Evolutionary conservation across 257 asterid genomes (phyloP), one percentile per base, ranked within the genome.

Genomic region (Cinchona pubescens): DNA sequence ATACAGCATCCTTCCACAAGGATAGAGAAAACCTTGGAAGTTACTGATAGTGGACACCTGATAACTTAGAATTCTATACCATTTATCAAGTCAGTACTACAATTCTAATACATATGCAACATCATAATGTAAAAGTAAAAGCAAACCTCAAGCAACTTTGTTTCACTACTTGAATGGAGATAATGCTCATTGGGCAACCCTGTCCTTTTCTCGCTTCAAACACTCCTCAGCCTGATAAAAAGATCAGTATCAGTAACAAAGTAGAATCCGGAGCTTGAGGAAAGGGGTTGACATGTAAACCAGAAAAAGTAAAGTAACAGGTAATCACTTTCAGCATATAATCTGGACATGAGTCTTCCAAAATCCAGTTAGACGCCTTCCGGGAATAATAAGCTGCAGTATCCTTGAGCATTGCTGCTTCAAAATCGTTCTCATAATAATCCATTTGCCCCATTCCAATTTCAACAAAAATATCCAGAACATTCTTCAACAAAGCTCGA

Each of bases 331-430:
- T 91, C 84, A 89, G 69, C 98, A 92, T 87, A 87, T 95, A 95
- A 82, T 92, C 99, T 30, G 99, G 99, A 82, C 99, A 95, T 9
- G 99, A 92, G 89, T 95, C 98, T 61, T 95, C 99, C 66, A 93
- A 75, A 74, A 95, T 95, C 99, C 99, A 95, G 81, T 81, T 95
- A 60, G 99, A 95, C 76, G 99, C 99, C 83, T 95, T 95, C 78
- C 97, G 86, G 75, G 99, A 95, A 83, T 95, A 93, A 88, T 95
- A 93, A 69, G 97, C 91, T 35, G 99, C 96, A 3, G 96, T 86
- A 81, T 88, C 98, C 80, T 82, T 85, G 78, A 95, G 82, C 98
- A 93, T 80, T 67, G 95, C 88, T 75, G 83, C 91, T 87, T 95
- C 98, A 76, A 95, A 95, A 81, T 95, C 97, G 58, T 86, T 90